Percentiles rank a stretch among this genome's conserved stretches.
These are phyloP conservation scores for Brassica nigra DNA, from an alignment of 345 rosid genomes.

Conservation along the genomic window DNA sequence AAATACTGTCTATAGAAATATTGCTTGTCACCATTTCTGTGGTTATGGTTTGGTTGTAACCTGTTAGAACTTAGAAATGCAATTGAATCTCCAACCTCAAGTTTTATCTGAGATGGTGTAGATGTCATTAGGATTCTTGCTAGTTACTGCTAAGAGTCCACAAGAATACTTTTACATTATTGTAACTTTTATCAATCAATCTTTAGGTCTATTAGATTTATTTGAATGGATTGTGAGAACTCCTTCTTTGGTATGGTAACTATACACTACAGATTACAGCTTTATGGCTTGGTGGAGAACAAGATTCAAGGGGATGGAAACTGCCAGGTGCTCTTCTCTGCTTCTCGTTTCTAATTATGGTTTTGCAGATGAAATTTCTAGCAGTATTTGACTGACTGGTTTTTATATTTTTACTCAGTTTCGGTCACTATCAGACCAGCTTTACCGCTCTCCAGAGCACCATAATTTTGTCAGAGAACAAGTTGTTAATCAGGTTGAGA, in stretches of 20 bases:
- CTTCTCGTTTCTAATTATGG: not conserved
- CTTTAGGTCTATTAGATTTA: not conserved
- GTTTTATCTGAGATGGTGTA: not conserved
- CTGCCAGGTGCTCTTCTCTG: slow-evolving; percentile 54
- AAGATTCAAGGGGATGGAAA: slow-evolving; percentile 74
- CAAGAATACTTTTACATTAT: not conserved
- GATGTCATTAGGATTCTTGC: not conserved
- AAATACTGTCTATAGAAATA: not conserved
- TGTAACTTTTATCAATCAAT: too few relatives aligned
- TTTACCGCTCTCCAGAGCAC: slow-evolving; percentile 74
- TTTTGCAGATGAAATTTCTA: not conserved
- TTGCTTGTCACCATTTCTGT: not conserved
- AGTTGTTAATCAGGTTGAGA: slow-evolving; percentile 67
- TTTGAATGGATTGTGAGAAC: not conserved
- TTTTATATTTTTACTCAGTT: slow-evolving; percentile 51
- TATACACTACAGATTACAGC: slow-evolving; percentile 49
- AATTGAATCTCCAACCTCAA: too few relatives aligned
- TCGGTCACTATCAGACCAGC: slow-evolving; percentile 85
- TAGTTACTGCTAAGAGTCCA: not conserved
- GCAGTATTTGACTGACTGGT: slow-evolving; percentile 9
- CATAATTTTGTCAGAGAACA: slow-evolving; percentile 74
- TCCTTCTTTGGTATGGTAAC: not conserved
- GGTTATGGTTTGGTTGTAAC: not conserved
- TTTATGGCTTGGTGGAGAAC: slow-evolving; percentile 65
- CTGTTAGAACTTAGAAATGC: not conserved